Base-by-base conservation (phyloP, 225 moss, liverwort and hornwort genomes). In the Marchantia polymorpha region DNA sequence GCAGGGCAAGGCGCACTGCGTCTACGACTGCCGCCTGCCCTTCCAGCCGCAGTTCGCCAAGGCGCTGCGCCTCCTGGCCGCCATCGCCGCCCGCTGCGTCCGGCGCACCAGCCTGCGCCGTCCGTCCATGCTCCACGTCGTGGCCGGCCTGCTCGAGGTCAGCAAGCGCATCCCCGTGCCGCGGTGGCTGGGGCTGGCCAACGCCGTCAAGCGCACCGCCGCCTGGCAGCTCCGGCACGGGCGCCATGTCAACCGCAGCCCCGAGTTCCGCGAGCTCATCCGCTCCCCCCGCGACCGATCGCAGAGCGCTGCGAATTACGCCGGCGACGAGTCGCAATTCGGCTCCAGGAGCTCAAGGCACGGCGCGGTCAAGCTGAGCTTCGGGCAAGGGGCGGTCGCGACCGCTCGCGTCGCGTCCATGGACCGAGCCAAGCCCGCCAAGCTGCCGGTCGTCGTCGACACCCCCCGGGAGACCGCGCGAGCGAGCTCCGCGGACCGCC, bases 21-120 rank as follows among this genome's bases (percentile, higher is more conserved):
- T 89, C 0, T 86, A 64, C 51, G 89, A 89, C 72, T 50, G 73
- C 55, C 78, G 70, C 22, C 51, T 89, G 54, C 22, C 72, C 19
- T 63, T 82, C 14, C 76, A 53, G 65, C 80, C 84, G 3, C 68
- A 82, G 30, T 52, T 83, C 14, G 74, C 73, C 51, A 84, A 82
- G 64, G 73, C 82, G 0, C 78, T 86, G 14, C 54, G 69, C 46
- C 84, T 76, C 19, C 59, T 86, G 82, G 77, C 84, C 50, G 52
- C 74, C n/a, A 78, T 84, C 30, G 89, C 89, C 10, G 79, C 86
- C 19, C 84, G 89, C 1, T 89, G 89, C 69, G 76, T 89, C 22
- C 82, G 89, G 63, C 80, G 82, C 29, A 60, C 77, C 31, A 84
- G 86, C 56, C 14, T 73, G 46, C 49, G 84, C 30, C 66, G 84